Evolutionary conservation across 345 rosid genomes (phyloP).

Genomic region (Gossypium anomalum): DNA sequence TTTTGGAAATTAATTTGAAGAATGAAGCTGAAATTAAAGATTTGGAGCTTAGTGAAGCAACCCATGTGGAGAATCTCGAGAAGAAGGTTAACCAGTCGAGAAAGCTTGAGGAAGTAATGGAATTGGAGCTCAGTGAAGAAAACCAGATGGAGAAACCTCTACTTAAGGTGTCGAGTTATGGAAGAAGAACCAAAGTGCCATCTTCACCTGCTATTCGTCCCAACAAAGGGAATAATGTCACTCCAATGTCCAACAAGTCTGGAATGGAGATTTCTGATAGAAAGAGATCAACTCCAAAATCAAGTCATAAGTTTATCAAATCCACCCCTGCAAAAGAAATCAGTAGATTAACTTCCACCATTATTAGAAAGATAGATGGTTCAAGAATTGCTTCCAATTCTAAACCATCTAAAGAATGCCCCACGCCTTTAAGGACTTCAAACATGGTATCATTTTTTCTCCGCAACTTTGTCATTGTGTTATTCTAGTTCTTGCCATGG

Average conservation of each 20-base stretch:
- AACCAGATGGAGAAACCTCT: constrained; percentile 41
- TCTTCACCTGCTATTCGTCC: constrained; percentile 28
- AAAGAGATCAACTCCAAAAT: constrained; percentile 47
- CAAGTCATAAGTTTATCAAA: constrained; percentile 43
- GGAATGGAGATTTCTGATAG: constrained; percentile 20
- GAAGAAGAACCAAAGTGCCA: constrained; percentile 29
- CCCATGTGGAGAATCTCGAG: constrained; percentile 32
- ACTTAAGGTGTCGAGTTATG: constrained; percentile 27
- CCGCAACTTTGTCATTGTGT: neutral
- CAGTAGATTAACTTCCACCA: constrained; percentile 47
- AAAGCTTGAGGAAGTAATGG: constrained; percentile 12
- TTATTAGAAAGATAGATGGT: constrained; percentile 53
- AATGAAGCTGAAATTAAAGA: constrained; percentile 24
- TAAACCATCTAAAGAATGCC: constrained; percentile 46
- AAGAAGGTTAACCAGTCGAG: neutral
- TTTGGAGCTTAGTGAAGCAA: constrained; percentile 19
- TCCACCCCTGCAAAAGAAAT: constrained; percentile 71
- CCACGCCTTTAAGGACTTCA: constrained; percentile 66
- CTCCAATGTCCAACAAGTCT: constrained; percentile 34
- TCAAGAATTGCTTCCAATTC: constrained; percentile 40
- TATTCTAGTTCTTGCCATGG: neutral
- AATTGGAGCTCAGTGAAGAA: constrained; percentile 15
- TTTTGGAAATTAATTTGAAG: constrained; percentile 19
- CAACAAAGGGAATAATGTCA: constrained; percentile 30
- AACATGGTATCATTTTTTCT: constrained; percentile 31